Evolutionary conservation across 768 basidiomycete species (phyloP).

Genomic region (Russula sp.): DNA sequence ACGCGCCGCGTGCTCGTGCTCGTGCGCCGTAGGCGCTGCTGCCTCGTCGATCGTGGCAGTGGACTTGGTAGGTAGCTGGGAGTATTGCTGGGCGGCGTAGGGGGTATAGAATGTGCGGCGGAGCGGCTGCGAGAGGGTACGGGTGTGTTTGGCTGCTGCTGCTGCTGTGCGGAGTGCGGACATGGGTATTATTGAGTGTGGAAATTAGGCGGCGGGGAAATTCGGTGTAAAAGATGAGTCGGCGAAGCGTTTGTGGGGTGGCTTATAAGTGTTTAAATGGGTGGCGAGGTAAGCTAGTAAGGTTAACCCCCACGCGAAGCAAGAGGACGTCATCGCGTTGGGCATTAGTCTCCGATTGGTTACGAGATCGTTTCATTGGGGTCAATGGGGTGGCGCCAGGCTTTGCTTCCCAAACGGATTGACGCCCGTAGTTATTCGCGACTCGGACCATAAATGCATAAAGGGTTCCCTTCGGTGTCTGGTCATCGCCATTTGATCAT

Average conservation of each 20-base stretch:
- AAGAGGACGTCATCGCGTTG: no score
- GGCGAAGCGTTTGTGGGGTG: neutral
- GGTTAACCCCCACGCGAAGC: neutral
- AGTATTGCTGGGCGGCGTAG: conserved; percentile 50
- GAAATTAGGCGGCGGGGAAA: neutral
- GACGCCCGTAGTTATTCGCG: neutral
- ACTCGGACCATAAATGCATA: no score
- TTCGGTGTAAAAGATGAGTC: neutral
- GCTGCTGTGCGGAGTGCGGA: conserved; percentile 34
- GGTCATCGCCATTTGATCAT: neutral
- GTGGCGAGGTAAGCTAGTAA: neutral
- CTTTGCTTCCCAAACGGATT: conserved; percentile 1
- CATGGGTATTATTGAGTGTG: conserved; percentile 29
- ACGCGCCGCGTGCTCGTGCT: conserved; percentile 59
- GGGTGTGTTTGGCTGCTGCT: conserved; percentile 33
- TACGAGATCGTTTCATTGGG: conserved; percentile 16
- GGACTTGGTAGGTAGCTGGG: conserved; percentile 38
- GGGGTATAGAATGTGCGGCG: conserved; percentile 64
- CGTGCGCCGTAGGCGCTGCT: conserved; percentile 43
- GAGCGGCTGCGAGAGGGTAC: conserved; percentile 34
- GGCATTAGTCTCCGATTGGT: conserved; percentile 21
- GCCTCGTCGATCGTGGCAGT: neutral
- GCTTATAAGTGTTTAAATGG: conserved; percentile 6
- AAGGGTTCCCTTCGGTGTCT: no score
- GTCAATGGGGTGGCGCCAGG: neutral